These are phyloP conservation scores for Colletotrichum brevisporum DNA, from an alignment of 2,329 filamentous ascomycete species.

Conservation along the genomic window DNA sequence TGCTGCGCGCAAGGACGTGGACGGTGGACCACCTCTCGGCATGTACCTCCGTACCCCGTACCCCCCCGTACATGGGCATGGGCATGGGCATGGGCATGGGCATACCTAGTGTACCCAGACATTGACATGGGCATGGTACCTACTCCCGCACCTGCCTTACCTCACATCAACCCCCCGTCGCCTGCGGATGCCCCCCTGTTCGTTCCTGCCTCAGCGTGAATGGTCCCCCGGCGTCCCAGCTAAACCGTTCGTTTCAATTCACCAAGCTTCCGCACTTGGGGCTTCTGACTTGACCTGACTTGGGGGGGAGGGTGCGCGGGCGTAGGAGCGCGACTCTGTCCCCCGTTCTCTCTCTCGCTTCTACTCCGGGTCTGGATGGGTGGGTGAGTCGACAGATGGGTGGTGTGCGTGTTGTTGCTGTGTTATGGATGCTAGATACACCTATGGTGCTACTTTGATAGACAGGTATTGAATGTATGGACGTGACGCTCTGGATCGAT, in stretches of 20 bases:
- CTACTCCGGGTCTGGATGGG: conserved; percentile 3
- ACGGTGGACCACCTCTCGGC: neutral
- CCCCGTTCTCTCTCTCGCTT: conserved; percentile 4
- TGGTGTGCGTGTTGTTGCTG: no score
- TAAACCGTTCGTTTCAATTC: conserved; percentile 40
- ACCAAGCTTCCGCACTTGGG: conserved; percentile 37
- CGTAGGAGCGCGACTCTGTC: conserved; percentile 14
- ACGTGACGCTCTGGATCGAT: no score
- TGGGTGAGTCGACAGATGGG: neutral
- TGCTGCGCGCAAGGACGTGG: no score
- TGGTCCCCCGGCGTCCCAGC: conserved; percentile 32
- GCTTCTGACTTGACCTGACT: conserved; percentile 39
- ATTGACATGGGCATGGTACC: no score
- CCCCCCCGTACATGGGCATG: no score
- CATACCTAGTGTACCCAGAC: no score
- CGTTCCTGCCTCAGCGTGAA: conserved; percentile 39
- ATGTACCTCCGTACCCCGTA: neutral
- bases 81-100: no score
- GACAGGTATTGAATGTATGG: no score
- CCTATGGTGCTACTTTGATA: no score
- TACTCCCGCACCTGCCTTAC: no score
- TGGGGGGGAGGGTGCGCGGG: conserved; percentile 39
- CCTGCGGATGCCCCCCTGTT: conserved; percentile 22
- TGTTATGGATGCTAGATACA: no score
- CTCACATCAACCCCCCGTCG: neutral